These are phyloP conservation scores for Gremmenia infestans DNA, from an alignment of 2,329 filamentous ascomycete species.

Conservation along the genomic window DNA sequence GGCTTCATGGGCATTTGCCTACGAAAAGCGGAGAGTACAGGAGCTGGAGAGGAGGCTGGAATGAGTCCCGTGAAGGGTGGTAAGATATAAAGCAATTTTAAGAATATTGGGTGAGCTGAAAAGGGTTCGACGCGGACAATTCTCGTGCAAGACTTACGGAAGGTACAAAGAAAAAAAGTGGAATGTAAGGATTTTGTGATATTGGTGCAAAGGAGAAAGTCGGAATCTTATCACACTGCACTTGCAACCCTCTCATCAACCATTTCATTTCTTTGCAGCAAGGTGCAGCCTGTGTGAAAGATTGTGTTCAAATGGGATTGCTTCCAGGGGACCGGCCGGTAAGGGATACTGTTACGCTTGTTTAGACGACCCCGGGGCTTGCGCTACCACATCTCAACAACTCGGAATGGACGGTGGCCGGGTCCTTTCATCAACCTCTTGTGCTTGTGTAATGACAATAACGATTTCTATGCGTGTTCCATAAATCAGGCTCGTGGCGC, in stretches of 20 bases:
- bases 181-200: slow-evolving; percentile 12
- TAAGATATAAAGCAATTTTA: neutral
- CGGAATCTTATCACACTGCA: slow-evolving; percentile 15
- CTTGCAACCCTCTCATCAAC: slow-evolving; percentile 2
- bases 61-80: neutral
- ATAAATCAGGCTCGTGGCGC: slow-evolving; percentile 4
- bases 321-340: slow-evolving; percentile 6
- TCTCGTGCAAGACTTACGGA: slow-evolving; percentile 1
- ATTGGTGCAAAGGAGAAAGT: slow-evolving; percentile 4
- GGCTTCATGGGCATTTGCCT: neutral
- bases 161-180: slow-evolving; percentile 9
- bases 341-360: neutral
- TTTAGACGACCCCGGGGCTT: neutral
- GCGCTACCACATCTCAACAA: slow-evolving; percentile 2
- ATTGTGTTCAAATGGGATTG: slow-evolving; percentile 4
- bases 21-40: neutral
- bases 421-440: slow-evolving; percentile 1
- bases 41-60: neutral
- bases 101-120: neutral
- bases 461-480: slow-evolving; percentile 4
- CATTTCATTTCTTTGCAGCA: slow-evolving; percentile 11
- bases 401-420: slow-evolving; percentile 1
- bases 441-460: slow-evolving; percentile 5
- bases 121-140: neutral
- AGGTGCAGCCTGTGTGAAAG: slow-evolving; percentile 8